Evolutionary conservation across 2,329 filamentous ascomycete species (phyloP), one percentile per base, ranked within the genome.

Genomic region (Colletotrichum sp.): DNA sequence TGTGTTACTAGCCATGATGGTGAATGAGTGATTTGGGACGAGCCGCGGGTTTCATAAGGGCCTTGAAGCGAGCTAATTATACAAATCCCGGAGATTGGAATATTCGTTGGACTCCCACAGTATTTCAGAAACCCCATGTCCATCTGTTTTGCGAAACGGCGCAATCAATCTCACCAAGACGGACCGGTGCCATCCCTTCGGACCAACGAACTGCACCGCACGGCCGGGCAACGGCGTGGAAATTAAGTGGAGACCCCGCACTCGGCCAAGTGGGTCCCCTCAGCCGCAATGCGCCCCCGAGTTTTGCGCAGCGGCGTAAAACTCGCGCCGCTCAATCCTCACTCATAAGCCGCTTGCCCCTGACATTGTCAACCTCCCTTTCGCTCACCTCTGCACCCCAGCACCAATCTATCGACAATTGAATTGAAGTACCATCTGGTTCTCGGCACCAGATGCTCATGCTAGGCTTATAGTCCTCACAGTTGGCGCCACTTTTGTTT

Each of bases 291-390:
- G 34, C 63, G 63, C 32, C 71, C 55, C 44, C 64, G 64, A 73
- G 64, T 76, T 76, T 59, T 76, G 60, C 73, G 73, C 64, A 64
- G 70, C 64, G 21, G 73, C 73, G 73, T 15, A 76, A 64, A 76
- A 73, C 70, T 32, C 68, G 21, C 24, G 34, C 62, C 21, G 15
- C 49, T 63, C 70, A 65, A 59, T 15, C 66, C 57, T 18, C 32
- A 59, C 16, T 60, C 26, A 59, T 65, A 68, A 67, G 39, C 32
- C 28, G 63, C 30, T 28, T 12, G 36, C 18, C 32, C 63, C 52
- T 24, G n/a, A n/a, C 49, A 24, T 24, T n/a, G 8, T 63, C 52
- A 7, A 21, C 55, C 21, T 30, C 32, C 5, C 28, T 34, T 26
- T 36, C 21, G 2, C 24, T 64, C 39, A 21, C 32, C 12, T 34